Evolutionary conservation across 306 rosid genomes (phyloP), one percentile per base, ranked within the genome.

Genomic region (Fragaria vesca): DNA sequence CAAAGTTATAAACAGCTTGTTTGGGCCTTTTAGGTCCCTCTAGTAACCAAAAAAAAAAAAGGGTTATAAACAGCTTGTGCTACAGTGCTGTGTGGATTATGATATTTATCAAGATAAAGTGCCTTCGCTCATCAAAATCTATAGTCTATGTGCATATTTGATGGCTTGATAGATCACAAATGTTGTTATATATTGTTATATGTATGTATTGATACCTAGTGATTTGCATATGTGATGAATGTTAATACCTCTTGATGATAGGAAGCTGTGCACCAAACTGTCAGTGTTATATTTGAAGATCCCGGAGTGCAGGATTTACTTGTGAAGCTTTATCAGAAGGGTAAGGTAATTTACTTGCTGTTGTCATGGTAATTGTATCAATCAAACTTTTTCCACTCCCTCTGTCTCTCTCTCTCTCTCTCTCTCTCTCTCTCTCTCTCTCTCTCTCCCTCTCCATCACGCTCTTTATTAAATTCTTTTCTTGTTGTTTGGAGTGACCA

Each of bases 251-350:
- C 66, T 52, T 78, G 86, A 77, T 83, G 72, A 34, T 77, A 95
- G 98, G 98, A 91, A 88, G 97, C 96, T 57, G 97, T 92, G 81
- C 97, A 80, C 81, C 97, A 83, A 86, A 95, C 97, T n/a, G 97
- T 93, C 66, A 83, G 89, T 79, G 99, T 95, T 58, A 95, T 95
- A 83, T 95, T 95, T 83, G 97, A 95, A 88, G 97, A 95, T 83
- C 99, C 99, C 42, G 99, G 97, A 69, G 99, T 95, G 79, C 96
- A 88, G 84, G 99, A 95, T 86, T 83, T 95, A 78, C 92, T 95
- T 47, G 85, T 89, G 71, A 95, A 91, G 83, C 88, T 92, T 69
- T 95, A 95, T 86, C 93, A 91, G 24, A 87, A 79, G 79, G 91
- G 91, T 85, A 83, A 78, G 71, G 50, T 70, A 73, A 69, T 24